These are phyloP conservation scores for Trypanosoma boissoni DNA, from an alignment of 208 protist species.

Conservation along the genomic window DNA sequence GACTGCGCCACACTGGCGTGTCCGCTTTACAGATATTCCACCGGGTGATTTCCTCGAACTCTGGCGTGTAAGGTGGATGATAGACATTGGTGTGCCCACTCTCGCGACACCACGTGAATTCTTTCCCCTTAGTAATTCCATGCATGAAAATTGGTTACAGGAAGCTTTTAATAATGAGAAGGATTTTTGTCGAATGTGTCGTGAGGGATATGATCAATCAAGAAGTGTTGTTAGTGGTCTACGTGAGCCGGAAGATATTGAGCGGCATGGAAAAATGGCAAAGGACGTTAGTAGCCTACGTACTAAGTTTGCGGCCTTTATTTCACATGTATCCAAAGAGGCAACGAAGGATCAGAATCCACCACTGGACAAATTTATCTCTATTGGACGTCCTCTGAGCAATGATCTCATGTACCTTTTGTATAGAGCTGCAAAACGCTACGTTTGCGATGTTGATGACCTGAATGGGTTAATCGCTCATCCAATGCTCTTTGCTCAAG, in stretches of 20 bases:
- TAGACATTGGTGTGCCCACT: slow-evolving; percentile 19
- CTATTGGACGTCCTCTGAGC: slow-evolving; percentile 18
- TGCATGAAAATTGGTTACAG: slow-evolving; percentile 41
- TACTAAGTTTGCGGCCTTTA: slow-evolving; percentile 44
- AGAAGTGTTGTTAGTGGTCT: slow-evolving; percentile 47
- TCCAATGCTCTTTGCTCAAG: slow-evolving; percentile 38
- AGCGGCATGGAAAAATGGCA: slow-evolving; percentile 40
- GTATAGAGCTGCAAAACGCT: slow-evolving; percentile 17
- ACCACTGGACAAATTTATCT: slow-evolving; percentile 26
- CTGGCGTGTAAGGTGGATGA: slow-evolving; percentile 43
- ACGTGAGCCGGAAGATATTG: slow-evolving; percentile 36
- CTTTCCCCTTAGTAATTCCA: slow-evolving; percentile 29
- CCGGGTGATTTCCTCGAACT: slow-evolving; percentile 34
- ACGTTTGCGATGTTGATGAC: slow-evolving; percentile 27
- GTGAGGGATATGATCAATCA: slow-evolving; percentile 51
- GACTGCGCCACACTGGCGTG: slow-evolving; percentile 32
- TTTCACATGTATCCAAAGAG: slow-evolving; percentile 52
- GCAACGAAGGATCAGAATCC: slow-evolving; percentile 26
- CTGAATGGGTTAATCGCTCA: slow-evolving; percentile 49
- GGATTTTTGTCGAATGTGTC: slow-evolving; percentile 49
- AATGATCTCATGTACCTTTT: slow-evolving; percentile 50
- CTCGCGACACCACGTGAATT: not conserved
- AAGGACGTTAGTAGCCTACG: slow-evolving; percentile 34
- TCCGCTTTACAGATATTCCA: slow-evolving; percentile 23
- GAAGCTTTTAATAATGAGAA: slow-evolving; percentile 55